Conservation (phyloP, 805 yeast species). For the Saturnispora dispora region DNA sequence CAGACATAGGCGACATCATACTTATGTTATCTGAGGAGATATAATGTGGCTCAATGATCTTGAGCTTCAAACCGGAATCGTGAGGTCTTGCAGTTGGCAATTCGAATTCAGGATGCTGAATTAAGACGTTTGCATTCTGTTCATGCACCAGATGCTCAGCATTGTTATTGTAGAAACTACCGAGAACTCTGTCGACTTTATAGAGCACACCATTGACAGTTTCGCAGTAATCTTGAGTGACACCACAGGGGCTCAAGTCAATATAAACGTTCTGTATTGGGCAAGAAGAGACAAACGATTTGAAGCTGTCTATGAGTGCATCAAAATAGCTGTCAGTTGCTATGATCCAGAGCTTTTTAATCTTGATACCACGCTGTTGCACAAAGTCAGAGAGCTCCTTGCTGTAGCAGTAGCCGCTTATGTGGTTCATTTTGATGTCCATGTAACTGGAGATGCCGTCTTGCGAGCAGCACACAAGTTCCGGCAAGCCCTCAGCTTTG, state of each 20-base stretch:
- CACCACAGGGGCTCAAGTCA: not conserved
- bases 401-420: not conserved
- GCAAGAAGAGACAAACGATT: not conserved
- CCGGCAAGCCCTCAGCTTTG: conserved; percentile 1
- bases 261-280: not conserved
- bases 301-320: not conserved
- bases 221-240: not conserved
- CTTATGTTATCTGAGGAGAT: not conserved
- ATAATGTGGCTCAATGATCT: not conserved
- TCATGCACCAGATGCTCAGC: not conserved
- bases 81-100: not conserved
- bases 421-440: not conserved
- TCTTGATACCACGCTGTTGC: not conserved
- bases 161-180: not conserved
- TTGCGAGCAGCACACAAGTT: not conserved
- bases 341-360: not conserved
- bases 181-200: not conserved
- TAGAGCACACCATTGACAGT: not conserved
- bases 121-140: not conserved
- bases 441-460: not conserved
- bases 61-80: not conserved
- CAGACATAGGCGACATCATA: not conserved
- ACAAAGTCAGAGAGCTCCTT: not conserved
- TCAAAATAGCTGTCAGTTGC: not conserved
- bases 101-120: not conserved